Evolutionary conservation across 2,329 filamentous ascomycete genomes (phyloP), one percentile per base, ranked within the genome.

Genomic region (Aspergillus viridinutans): DNA sequence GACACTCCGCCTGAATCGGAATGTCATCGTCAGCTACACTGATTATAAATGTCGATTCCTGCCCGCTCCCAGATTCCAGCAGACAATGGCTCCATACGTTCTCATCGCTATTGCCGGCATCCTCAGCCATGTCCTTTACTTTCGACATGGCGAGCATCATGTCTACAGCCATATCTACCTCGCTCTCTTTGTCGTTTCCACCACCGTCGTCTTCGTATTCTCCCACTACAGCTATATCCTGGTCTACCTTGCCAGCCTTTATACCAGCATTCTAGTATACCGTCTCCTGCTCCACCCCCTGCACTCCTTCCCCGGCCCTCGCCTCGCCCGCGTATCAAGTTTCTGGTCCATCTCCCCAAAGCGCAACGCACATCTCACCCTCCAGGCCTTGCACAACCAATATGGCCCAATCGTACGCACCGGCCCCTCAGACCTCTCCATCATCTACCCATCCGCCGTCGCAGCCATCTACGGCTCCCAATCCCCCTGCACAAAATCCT

Each of bases 401-500:
- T 69, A 75, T 56, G 74, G 73, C 7, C 64, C 68, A n/a, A 67
- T 71, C 54, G 68, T 77, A 0, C 65, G 74, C 5, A 62, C 72
- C 17, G 74, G 75, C 3, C 66, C 72, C 1, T 68, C 66, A 8
- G 67, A 71, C 7, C 62, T 76, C 12, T 75, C 72, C 9, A 71
- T 76, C 49, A 65, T 60, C 4, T 63, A 75, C 54, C 67, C 76
- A 45, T 60, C 74, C 60, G 70, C 64, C 57, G 62, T 76, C 58
- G 56, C 74, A 61, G 54, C 62, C 52, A 71, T 79, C 12, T 76
- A 76, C 50, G 75, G 74, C 0, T 52, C 64, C 4, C 64, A 70
- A 26, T 69, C 76, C 2, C 68, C 68, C 59, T 78, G 75, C 35
- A 63, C 57, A 20, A 81, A 81, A 58, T 64, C 63, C 1, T 61